Evolutionary conservation across 805 yeast genomes (phyloP).

Genomic region (Ogataea nakhonphanomensis): DNA sequence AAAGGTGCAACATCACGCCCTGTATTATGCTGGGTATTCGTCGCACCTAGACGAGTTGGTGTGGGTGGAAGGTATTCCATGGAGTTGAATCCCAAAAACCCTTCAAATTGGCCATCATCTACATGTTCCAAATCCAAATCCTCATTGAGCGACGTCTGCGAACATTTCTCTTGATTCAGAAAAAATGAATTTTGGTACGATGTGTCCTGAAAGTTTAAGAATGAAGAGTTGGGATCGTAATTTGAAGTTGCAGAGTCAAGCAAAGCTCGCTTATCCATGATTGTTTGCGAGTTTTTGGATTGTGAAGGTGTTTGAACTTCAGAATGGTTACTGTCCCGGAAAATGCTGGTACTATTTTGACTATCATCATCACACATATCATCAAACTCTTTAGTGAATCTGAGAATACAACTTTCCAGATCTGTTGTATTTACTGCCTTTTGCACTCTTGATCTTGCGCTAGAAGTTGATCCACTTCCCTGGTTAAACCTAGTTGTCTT

Average conservation of each 20-base stretch:
- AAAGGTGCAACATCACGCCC: background rate
- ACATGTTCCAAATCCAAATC: constrained; percentile 25
- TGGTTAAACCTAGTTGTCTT: constrained; percentile 5
- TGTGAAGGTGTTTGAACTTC: background rate
- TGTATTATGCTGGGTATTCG: background rate
- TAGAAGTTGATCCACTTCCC: constrained; percentile 11
- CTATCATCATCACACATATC: constrained; percentile 31
- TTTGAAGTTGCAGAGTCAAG: too few species aligned
- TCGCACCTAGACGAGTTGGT: constrained; percentile 37
- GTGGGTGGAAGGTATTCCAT: constrained; percentile 38
- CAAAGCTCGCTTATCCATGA: too few species aligned
- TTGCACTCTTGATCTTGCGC: constrained; percentile 23
- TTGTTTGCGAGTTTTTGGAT: background rate
- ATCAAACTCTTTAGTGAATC: constrained; percentile 41
- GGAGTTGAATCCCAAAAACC: constrained; percentile 22
- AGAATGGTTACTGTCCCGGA: constrained; percentile 19
- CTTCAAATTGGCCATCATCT: constrained; percentile 28
- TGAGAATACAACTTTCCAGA: constrained; percentile 38
- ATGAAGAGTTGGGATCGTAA: background rate
- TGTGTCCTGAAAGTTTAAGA: background rate
- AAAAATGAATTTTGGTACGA: background rate
- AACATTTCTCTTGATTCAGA: background rate
- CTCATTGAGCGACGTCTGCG: constrained; percentile 6
- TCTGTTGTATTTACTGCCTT: constrained; percentile 37
- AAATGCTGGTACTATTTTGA: constrained; percentile 27